Evolutionary conservation across 495 filamentous ascomycete species (phyloP).

Genomic region (Hypoxylon fuscum): DNA sequence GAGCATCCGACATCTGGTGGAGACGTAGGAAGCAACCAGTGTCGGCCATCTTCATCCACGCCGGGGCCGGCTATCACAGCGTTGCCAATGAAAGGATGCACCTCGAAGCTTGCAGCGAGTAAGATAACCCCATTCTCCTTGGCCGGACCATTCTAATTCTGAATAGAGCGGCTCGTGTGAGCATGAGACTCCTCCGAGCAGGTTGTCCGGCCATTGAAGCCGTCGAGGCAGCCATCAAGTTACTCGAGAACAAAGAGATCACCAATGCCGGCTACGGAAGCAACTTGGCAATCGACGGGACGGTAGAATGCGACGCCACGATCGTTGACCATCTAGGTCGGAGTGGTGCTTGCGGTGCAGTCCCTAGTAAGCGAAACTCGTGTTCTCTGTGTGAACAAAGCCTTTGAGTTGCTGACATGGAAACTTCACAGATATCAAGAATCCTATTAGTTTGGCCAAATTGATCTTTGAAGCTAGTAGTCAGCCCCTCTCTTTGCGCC

Average conservation of each 20-base stretch:
- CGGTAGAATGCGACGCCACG: conserved; percentile 92
- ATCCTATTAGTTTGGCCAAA: conserved; percentile 89
- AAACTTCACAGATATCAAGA: conserved; percentile 76
- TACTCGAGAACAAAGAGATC: conserved; percentile 91
- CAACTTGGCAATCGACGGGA: conserved; percentile 89
- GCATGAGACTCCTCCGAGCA: conserved; percentile 78
- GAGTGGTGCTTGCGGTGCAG: conserved; percentile 92
- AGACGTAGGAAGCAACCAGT: conserved; percentile 44
- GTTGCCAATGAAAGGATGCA: conserved; percentile 82
- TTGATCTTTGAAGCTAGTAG: conserved; percentile 79
- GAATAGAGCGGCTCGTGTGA: conserved; percentile 77
- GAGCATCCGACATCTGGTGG: conserved; percentile 27
- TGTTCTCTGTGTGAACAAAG: no score
- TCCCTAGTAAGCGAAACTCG: conserved; percentile 75
- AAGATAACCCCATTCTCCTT: conserved; percentile 49
- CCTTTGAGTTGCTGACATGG: no score
- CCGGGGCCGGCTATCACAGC: conserved; percentile 95
- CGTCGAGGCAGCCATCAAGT: conserved; percentile 87
- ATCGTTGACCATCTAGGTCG: conserved; percentile 89
- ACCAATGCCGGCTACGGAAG: conserved; percentile 97
- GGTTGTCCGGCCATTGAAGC: conserved; percentile 87
- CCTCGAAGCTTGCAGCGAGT: conserved; percentile 87
- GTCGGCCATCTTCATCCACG: conserved; percentile 90
- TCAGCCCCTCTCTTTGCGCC: conserved; percentile 75
- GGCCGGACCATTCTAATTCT: background rate